A percentile compares a stretch with the other conserved stretches of the same genome.
Conservation (phyloP, 441 rosid species). For the Macaranga tanarius region DNA sequence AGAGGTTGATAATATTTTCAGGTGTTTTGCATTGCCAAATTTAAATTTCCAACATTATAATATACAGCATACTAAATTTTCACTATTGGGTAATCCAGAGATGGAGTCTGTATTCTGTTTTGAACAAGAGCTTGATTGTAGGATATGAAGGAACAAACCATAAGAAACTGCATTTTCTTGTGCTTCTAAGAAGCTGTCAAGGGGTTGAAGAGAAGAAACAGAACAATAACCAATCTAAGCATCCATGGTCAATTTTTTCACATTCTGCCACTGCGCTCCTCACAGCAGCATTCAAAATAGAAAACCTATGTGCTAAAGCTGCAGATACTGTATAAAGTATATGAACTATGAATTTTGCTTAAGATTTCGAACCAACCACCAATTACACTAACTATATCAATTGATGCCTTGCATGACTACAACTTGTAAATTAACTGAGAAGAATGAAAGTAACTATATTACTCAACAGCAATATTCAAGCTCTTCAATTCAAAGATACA, state of each 20-base stretch:
- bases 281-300: neutral
- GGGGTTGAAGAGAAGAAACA: neutral
- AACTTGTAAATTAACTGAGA: neutral
- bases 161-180: neutral
- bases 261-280: neutral
- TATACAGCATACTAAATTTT: neutral
- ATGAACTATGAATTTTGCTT: neutral
- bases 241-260: neutral
- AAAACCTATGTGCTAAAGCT: neutral
- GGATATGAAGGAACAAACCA: neutral
- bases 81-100: neutral
- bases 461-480: neutral
- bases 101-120: neutral
- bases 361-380: neutral
- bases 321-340: neutral
- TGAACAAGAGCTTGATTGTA: neutral
- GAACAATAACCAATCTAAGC: neutral
- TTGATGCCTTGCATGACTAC: neutral
- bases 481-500: neutral
- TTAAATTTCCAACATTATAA: neutral
- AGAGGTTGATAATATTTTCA: neutral
- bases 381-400: neutral
- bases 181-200: neutral
- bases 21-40: neutral
- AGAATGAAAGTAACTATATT: neutral